Conservation (phyloP, 2,329 filamentous ascomycete genomes). For the Diaporthe vaccinii region DNA sequence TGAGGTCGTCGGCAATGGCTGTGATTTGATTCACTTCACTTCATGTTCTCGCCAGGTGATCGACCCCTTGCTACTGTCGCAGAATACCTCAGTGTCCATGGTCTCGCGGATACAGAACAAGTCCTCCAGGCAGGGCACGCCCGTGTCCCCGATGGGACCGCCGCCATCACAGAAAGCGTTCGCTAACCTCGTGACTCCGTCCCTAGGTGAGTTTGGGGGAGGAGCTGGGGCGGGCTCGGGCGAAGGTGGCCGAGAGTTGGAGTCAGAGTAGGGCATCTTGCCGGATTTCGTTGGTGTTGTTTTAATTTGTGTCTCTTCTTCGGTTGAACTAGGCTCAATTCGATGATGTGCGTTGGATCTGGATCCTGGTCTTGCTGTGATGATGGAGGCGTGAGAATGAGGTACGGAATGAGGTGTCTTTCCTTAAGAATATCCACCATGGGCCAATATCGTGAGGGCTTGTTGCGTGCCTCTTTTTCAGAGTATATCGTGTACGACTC, state of each 20-base stretch:
- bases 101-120: background rate
- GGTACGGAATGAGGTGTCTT: too few species aligned
- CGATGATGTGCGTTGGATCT: too few species aligned
- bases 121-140: too few species aligned
- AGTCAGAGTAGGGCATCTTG: background rate
- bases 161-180: background rate
- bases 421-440: background rate
- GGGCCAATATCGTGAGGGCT: background rate
- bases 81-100: too few species aligned
- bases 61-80: background rate
- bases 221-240: background rate
- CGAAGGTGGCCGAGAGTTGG: conserved; percentile 4
- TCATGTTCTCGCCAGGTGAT: background rate
- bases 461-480: background rate
- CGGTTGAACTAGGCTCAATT: background rate
- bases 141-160: background rate
- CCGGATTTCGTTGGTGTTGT: background rate
- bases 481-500: background rate
- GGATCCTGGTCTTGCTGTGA: too few species aligned
- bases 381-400: background rate
- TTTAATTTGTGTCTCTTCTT: background rate
- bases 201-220: conserved; percentile 8
- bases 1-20: too few species aligned
- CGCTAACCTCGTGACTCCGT: background rate
- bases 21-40: background rate